Conservation (phyloP, 2,329 filamentous ascomycete genomes). For the Metarhizium guizhouense region DNA sequence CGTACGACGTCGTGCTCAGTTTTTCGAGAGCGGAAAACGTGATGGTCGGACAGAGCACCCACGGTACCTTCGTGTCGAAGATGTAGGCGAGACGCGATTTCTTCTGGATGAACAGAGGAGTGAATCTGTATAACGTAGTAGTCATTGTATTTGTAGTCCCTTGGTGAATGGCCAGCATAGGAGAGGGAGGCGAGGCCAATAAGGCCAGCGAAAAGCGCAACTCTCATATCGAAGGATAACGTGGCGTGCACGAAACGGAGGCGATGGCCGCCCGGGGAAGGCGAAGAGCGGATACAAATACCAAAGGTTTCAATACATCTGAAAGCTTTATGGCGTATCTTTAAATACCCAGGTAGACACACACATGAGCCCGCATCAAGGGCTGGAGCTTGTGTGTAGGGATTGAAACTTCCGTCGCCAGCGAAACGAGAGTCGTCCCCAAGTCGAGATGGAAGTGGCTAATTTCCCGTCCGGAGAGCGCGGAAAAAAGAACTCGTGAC, state of each 20-base stretch:
- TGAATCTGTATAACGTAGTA: conserved; percentile 90
- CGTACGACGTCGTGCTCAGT: conserved; percentile 50
- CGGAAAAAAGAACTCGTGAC: background rate
- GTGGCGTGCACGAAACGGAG: background rate
- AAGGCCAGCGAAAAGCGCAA: conserved; percentile 42
- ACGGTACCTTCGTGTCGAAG: conserved; percentile 74
- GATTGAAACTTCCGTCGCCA: background rate
- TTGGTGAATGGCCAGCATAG: conserved; percentile 42
- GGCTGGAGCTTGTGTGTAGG: background rate
- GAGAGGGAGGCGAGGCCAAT: conserved; percentile 41
- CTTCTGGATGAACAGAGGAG: conserved; percentile 51
- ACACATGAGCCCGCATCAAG: background rate
- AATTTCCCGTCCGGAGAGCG: background rate
- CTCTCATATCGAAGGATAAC: conserved; percentile 34
- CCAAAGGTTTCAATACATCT: conserved; percentile 1
- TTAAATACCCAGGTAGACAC: background rate
- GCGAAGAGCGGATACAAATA: background rate
- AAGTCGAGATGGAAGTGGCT: background rate
- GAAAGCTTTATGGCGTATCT: background rate
- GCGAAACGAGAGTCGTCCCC: background rate
- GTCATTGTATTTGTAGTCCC: conserved; percentile 73
- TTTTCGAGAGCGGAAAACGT: conserved; percentile 73
- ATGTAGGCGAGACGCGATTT: conserved; percentile 65
- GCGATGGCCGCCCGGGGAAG: background rate
- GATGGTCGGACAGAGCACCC: conserved; percentile 68